Percentiles rank a stretch among this genome's conserved stretches.
These are phyloP conservation scores for Arachis stenosperma DNA, from an alignment of 306 rosid species.

Conservation along the genomic window DNA sequence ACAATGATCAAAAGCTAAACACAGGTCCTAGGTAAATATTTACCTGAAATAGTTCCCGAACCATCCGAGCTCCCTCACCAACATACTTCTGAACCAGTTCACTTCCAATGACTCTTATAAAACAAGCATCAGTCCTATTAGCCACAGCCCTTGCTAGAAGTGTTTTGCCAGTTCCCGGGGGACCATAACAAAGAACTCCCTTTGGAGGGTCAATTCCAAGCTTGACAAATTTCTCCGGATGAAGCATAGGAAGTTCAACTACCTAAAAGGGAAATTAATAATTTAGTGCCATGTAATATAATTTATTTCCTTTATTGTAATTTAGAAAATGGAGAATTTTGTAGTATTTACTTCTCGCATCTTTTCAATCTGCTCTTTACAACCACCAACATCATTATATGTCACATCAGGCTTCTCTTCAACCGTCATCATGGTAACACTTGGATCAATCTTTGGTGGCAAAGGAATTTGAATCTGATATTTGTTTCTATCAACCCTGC, in stretches of 20 bases:
- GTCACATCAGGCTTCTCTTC: conserved; percentile 99
- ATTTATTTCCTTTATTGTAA: neutral
- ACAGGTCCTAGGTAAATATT: neutral
- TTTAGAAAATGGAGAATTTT: neutral
- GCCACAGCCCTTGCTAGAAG: conserved; percentile 99
- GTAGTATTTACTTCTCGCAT: conserved; percentile 82
- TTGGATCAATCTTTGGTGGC: conserved; percentile 98
- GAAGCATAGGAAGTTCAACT: conserved; percentile 99
- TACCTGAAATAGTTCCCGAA: conserved; percentile 96
- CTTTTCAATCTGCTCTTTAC: conserved; percentile 95
- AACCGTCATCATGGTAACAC: conserved; percentile 98
- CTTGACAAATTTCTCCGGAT: conserved; percentile 96
- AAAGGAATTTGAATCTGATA: conserved; percentile 98
- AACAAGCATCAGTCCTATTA: conserved; percentile 98
- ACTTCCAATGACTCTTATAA: conserved; percentile 98
- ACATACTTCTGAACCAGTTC: conserved; percentile 98
- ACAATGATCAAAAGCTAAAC: conserved; percentile 13
- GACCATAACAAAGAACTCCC: conserved; percentile 99
- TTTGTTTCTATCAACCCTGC: conserved; percentile 95
- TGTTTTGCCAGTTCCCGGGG: conserved; percentile 99
- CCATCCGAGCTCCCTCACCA: conserved; percentile 99
- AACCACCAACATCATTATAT: conserved; percentile 98
- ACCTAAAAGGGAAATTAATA: conserved; percentile 56
- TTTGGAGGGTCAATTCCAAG: conserved; percentile 99
- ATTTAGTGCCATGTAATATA: conserved; percentile 27